These are phyloP conservation scores for Rhodocollybia butyracea DNA, from an alignment of 768 basidiomycete species.

Conservation along the genomic window DNA sequence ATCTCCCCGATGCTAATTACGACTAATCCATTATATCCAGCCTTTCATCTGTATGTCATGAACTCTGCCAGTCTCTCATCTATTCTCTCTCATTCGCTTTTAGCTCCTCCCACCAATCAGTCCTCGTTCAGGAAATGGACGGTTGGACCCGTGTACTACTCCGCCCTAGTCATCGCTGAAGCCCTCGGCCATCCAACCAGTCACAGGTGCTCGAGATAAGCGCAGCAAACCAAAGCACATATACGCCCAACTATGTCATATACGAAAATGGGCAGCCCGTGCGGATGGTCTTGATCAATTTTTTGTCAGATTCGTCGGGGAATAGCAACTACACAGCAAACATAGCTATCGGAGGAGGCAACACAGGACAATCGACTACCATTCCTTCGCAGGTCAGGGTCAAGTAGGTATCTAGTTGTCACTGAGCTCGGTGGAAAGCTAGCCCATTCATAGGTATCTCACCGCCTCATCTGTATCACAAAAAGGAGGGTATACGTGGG, in stretches of 20 bases:
- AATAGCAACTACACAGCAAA: slow-evolving; percentile 51
- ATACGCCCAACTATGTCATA: slow-evolving; percentile 67
- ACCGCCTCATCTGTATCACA: slow-evolving; percentile 44
- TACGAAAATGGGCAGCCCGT: slow-evolving; percentile 65
- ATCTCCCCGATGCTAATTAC: slow-evolving; percentile 15
- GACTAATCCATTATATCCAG: slow-evolving; percentile 28
- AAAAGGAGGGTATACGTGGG: slow-evolving; percentile 62
- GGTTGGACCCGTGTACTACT: slow-evolving; percentile 73
- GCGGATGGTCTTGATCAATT: slow-evolving; percentile 72
- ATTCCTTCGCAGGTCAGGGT: slow-evolving; percentile 50
- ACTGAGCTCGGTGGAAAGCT: slow-evolving; percentile 13
- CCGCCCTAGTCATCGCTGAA: slow-evolving; percentile 68
- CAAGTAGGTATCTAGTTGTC: slow-evolving; percentile 38
- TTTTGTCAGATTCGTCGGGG: slow-evolving; percentile 56
- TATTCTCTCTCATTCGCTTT: slow-evolving; percentile 26
- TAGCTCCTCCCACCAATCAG: slow-evolving; percentile 55
- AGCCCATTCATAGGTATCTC: slow-evolving; percentile 42
- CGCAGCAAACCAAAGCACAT: slow-evolving; percentile 46
- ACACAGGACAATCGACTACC: slow-evolving; percentile 31
- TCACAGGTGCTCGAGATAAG: slow-evolving; percentile 66
- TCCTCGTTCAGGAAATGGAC: slow-evolving; percentile 68
- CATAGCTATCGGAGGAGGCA: slow-evolving; percentile 45
- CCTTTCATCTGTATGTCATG: slow-evolving; percentile 27
- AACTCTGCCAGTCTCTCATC: slow-evolving; percentile 23
- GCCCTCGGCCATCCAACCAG: slow-evolving; percentile 57